Base-by-base conservation (phyloP, 176 grass and related monocot genomes). In the Hsuehochloa calcarea region DNA sequence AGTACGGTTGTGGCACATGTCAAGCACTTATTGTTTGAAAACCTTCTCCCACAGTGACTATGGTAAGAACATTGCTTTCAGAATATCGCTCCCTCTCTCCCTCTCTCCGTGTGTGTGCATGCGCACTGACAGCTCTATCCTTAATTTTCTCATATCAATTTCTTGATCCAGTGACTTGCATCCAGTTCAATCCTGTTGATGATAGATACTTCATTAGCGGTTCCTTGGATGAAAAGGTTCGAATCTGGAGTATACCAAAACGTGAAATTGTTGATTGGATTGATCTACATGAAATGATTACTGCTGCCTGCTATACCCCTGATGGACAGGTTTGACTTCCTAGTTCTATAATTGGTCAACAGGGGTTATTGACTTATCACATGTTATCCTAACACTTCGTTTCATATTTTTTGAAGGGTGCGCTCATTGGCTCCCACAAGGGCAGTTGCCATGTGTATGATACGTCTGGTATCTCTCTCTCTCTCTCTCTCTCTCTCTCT, bases 201-300 rank as follows among this genome's bases (percentile, higher is more conserved):
- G 96, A 98, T 71, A 98, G 88, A 88, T 98, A 95, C 86, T 98
- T 98, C 86, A 98, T 98, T 87, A 98, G 96, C 69, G 96, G 96
- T 77, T 98, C 96, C 51, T 84, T 98, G 70, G 96, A 98, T 89
- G 81, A 95, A 66, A 98, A 98, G 58, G 91, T 98, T 44, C 91
- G 96, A 59, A 98, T 98, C 74, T 98, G 96, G 96, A 95, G 91
- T 83, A 89, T 98, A 82, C 96, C 89, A 43, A 92, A 98, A 49
- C 96, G 93, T 15, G 80, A 98, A 91, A 90, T 98, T 77, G 93
- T 98, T 77, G 96, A 95, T 77, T 98, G 96, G 96, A 87, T 89
- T 64, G 96, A 98, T 90, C 89, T 98, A 49, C 96, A 98, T 80
- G 96, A 98, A 87, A 95, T 98, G 91, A 88, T 98, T 82, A 98